Base-by-base conservation (phyloP, 2,329 filamentous ascomycete species). In the Aspergillaceae sp. region DNA sequence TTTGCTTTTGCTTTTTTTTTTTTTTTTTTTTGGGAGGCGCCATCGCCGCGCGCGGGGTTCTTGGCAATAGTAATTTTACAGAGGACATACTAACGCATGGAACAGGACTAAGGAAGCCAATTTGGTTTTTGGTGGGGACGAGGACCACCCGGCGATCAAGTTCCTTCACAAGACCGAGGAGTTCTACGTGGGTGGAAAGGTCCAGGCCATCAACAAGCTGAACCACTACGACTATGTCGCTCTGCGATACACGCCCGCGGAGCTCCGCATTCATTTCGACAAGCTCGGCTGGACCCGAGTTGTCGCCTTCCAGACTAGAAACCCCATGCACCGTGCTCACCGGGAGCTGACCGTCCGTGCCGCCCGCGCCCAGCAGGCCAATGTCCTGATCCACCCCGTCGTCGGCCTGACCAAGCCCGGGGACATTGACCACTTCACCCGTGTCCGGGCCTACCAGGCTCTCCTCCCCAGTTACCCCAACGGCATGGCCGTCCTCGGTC, bases 181-280 rank as follows among this genome's bases (percentile, higher is more conserved):
- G 50, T 94, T 83, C 70, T 97, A 97, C 71, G 80, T 98, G 52
- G 92, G 92, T 65, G 92, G 92, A 67, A 96, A 94, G 80, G 74
- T 98, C 54, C 87, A 97, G 67, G 92, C 92, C 51, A 83, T 98
- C 67, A 91, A 91, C 79, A 86, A 88, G 58, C 79, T 95, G 51
- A 89, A 94, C 75, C 92, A 98, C 78, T 98, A 98, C 76, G 92
- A 98, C 75, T 97, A 97, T 75, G 87, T 97, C 58, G 92, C 87
- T 63, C 81, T 97, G 49, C 83, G 92, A 76, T 97, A 91, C 74
- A 94, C 92, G 7, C 92, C 92, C 54, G 84, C 92, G 42, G 92
- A 98, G 75, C 79, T 98, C 61, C 87, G 92, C 61, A 77, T 87
- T 55, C 91, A 97, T 78, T 98, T 98, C 66, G 92, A 97, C 79